Percentiles rank a stretch among this genome's conserved stretches.
Conservation (phyloP, 1,284 basidiomycete species). For the Ceratobasidium sp. region DNA sequence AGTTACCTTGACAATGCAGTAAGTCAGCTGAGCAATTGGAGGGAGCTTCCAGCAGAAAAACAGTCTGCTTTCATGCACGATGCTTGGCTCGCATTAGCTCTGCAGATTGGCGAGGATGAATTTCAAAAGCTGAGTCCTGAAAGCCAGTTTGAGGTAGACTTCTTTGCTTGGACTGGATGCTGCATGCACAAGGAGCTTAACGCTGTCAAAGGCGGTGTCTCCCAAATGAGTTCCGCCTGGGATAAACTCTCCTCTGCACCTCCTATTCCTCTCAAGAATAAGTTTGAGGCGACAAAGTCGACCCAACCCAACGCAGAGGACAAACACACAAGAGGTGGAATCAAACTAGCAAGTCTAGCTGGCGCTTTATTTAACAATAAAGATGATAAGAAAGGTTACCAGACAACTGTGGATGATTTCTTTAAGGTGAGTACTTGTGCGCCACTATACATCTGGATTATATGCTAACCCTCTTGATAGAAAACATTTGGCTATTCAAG, state of each 20-base stretch:
- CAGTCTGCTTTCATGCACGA: not conserved
- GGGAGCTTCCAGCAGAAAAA: not conserved
- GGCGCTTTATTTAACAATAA: constrained; percentile 57
- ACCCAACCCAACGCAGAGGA: not conserved
- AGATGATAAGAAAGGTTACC: constrained; percentile 58
- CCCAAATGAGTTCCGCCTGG: constrained; percentile 53
- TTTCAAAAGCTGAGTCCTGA: not conserved
- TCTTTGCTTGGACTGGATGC: constrained; percentile 57
- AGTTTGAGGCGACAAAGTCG: constrained; percentile 50
- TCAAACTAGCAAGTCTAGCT: constrained; percentile 55
- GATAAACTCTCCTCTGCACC: constrained; percentile 37
- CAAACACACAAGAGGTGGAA: constrained; percentile 50
- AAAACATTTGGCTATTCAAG: constrained; percentile 42
- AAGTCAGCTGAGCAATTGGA: not conserved
- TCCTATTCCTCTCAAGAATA: constrained; percentile 55
- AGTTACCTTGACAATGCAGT: not conserved
- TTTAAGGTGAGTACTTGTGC: constrained; percentile 45
- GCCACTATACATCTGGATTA: not conserved
- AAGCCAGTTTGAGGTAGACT: not conserved
- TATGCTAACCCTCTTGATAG: not conserved
- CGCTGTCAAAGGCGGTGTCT: constrained; percentile 56
- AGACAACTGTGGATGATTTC: constrained; percentile 51
- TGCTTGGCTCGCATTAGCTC: constrained; percentile 11
- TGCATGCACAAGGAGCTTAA: constrained; percentile 63
- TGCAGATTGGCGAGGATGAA: not conserved